Base-by-base conservation (phyloP, 148 eudicot genomes). In the Rhododendron ovatum region DNA sequence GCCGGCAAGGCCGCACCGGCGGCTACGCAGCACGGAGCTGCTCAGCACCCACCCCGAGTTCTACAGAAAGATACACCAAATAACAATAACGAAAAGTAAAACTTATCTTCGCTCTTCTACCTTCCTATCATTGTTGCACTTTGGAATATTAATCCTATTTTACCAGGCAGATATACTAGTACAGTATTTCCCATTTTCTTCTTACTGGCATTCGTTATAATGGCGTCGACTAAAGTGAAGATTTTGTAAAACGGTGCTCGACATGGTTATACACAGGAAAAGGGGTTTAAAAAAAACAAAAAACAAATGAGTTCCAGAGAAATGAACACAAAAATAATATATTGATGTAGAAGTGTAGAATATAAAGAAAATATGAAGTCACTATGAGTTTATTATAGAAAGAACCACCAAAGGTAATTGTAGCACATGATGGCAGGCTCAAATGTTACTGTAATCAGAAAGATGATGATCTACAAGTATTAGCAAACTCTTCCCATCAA, bases 401-500 rank as follows among this genome's bases (percentile, higher is more conserved):
- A 7, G 43, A 22, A 30, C 47, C 17, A 33, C 30, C 37, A 77
- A n/a, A 78, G 5, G 13, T 20, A 75, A 59, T 55, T 78, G 30
- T 35, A 63, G 41, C 10, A 30, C 61, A 59, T 1, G 28, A 55
- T 18, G n/a, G 8, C 61, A 35, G 28, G 45, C 61, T 33, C 67
- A 33, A 41, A 41, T 41, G 63, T 8, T 15, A 51, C n/a, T 15
- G 43, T 14, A 51, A 81, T 81, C 13, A 8, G 65, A 80, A 37
- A 35, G 67, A 81, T 17, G n/a, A 30, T 28, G 63, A 33, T 81
- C 67, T 39, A 55, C 22, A 51, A 80, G 84, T n/a, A 86, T 91
- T 88, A 95, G 90, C 90, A 89, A 30, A 91, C 87, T 79, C 81
- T 87, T 80, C 96, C 98, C 10, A 92, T 93, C 87, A 91, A 95